Evolutionary conservation across 2,329 filamentous ascomycete species (phyloP), one percentile per base, ranked within the genome.

Genomic region (Calonectria naviculata): DNA sequence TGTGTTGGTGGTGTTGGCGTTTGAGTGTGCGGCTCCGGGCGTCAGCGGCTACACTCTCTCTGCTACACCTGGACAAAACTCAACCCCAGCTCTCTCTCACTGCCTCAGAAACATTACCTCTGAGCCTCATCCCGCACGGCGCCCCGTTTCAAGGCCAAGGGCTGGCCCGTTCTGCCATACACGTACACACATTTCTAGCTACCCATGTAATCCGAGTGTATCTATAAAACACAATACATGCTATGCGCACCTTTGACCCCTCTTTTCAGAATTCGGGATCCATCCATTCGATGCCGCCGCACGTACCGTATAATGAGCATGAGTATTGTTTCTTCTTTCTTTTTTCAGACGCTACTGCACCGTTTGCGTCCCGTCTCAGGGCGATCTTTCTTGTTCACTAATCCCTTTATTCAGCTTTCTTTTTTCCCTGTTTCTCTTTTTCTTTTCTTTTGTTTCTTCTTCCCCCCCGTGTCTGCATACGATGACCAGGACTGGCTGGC

Each of bases 171-270:
- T 49, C 61, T 49, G 29, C 28, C 36, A 29, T 24, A 34, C 44
- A 28, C 17, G 31, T 17, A 15, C 26, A 29, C 44, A 49, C 10
- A 28, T 38, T 21, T 38, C 34, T 64, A 64, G 61, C 49, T 64
- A 52, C 36, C 61, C 61, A 64, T 49, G 42, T 46, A 64, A 64
- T 49, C 42, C 17, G 17, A 63, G 36, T 42, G 56, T 49, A 64
- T 46, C 49, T 49, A 31, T 24, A 26, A 49, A 58, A 58, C 52
- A 28, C 52, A 58, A 58, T 36, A 58, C 52, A 58, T 17, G 31
- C 34, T 58, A 36, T 29, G 52, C 34, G n/a, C 17, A 17, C 52
- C 31, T 58, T n/a, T 44, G 52, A 56, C 31, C 31, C 29, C 29
- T 36, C 29, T 17, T 38, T 58, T 17, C 31, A 12, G 34, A 36